Base-by-base conservation (phyloP, 139 green algal species). In the Desmodesmus armatus region DNA sequence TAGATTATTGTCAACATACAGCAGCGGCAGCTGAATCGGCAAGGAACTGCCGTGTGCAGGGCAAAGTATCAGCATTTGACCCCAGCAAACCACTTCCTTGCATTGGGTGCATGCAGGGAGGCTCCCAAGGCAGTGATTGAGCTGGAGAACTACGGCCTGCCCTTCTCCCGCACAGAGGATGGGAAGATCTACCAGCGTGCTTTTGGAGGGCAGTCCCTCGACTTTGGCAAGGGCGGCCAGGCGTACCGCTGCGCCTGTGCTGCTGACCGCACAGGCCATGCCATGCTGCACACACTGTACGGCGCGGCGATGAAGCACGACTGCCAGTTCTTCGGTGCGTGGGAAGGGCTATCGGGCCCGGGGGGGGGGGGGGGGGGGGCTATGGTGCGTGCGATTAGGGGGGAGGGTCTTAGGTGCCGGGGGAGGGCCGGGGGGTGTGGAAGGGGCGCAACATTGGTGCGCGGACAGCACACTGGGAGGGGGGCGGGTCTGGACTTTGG, bases 261-360 rank as follows among this genome's bases (percentile, higher is more conserved):
- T 1, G 97, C 97, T 19, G 98, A 99, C 91, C 90, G 98, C 60
- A 99, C 98, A 0, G 98, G 98, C 0, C 98, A 99, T 84, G 96
- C 98, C n/a, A 98, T 99, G 97, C 92, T 99, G 19, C 97, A 99
- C 94, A 99, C 97, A 6, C 92, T 99, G 78, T 99, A 99, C 78
- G 97, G 96, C 17, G 91, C 95, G 66, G 92, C 96, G 41, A 98
- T 99, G 96, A 97, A 98, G 89, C 94, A 99, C 87, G 89, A 99
- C 91, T 96, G 95, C 53, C 93, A 98, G 86, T 99, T 99, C 72
- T 99, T 99, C 81, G 93, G 94, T 96, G 87, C 60, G 92, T 15
- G 40, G n/a, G n/a, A n/a, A n/a, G n/a, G n/a, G n/a, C n/a, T n/a
- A n/a, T n/a, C n/a, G n/a, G n/a, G n/a, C n/a, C n/a, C n/a, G n/a